Evolutionary conservation across 1,284 basidiomycete genomes (phyloP).

Genomic region (Vanrija pseudolonga): DNA sequence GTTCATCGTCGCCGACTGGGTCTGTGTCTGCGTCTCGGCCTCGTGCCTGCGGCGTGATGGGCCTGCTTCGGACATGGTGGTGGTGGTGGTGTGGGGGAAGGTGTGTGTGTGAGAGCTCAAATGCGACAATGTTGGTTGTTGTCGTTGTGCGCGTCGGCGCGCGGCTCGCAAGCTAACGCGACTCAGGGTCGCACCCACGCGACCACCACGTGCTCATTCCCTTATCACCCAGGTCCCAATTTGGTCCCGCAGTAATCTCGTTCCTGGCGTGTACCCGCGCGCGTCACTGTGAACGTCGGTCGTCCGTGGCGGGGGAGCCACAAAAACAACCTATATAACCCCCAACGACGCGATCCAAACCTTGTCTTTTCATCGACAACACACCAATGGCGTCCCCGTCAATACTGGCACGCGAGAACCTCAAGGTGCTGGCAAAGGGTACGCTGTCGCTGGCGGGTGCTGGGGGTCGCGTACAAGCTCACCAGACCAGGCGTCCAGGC

Average conservation of each 20-base stretch:
- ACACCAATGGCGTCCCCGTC: background rate
- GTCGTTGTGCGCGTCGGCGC: background rate
- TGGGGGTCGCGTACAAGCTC: no score
- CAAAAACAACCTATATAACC: no score
- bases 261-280: background rate
- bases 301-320: no score
- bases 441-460: no score
- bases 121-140: constrained; percentile 5
- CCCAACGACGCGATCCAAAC: background rate
- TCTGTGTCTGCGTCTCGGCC: background rate
- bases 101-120: constrained; percentile 19
- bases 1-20: background rate
- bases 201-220: no score
- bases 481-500: no score
- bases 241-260: no score
- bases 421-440: background rate
- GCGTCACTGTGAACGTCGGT: background rate
- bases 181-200: no score
- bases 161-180: background rate
- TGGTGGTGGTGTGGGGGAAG: no score
- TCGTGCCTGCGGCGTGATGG: background rate
- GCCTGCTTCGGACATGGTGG: background rate
- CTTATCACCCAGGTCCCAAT: no score
- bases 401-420: background rate
- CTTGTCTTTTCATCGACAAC: constrained; percentile 2